These are phyloP conservation scores for Flagelloscypha sp. DNA, from an alignment of 768 basidiomycete genomes.

Conservation along the genomic window DNA sequence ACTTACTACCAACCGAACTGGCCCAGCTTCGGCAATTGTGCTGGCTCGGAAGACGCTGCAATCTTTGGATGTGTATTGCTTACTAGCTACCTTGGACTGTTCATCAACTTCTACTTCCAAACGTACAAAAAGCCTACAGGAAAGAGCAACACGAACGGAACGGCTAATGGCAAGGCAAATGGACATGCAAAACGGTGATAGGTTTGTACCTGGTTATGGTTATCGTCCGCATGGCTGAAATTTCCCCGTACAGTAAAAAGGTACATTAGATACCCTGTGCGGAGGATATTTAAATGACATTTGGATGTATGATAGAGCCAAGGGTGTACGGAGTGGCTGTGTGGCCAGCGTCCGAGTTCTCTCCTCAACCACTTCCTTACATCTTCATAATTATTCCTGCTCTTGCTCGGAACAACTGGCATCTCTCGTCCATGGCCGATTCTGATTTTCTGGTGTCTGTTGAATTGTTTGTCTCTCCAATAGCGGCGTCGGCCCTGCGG, in stretches of 20 bases:
- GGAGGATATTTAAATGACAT: too few species aligned
- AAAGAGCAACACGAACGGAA: constrained; percentile 35
- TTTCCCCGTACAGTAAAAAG: neutral
- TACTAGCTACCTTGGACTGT: constrained; percentile 85
- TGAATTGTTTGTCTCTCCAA: constrained; percentile 53
- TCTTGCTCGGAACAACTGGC: constrained; percentile 19
- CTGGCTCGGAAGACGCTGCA: constrained; percentile 84
- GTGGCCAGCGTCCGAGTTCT: too few species aligned
- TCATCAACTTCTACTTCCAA: constrained; percentile 91
- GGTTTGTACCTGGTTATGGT: constrained; percentile 14
- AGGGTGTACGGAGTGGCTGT: too few species aligned
- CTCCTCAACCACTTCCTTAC: too few species aligned
- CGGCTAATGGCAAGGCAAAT: constrained; percentile 36
- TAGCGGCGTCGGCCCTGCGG: constrained; percentile 40
- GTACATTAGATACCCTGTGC: too few species aligned
- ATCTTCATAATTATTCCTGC: constrained; percentile 23
- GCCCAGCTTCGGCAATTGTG: constrained; percentile 77
- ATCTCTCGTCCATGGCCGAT: constrained; percentile 13
- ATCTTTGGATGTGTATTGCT: constrained; percentile 83
- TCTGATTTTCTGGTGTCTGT: constrained; percentile 49
- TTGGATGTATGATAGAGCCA: too few species aligned
- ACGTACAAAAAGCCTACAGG: constrained; percentile 67
- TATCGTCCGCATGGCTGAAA: neutral
- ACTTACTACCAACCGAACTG: constrained; percentile 48
- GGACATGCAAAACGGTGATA: constrained; percentile 29